These are phyloP conservation scores for Centaurea solstitialis DNA, from an alignment of 129 eudicot species.

Conservation along the genomic window DNA sequence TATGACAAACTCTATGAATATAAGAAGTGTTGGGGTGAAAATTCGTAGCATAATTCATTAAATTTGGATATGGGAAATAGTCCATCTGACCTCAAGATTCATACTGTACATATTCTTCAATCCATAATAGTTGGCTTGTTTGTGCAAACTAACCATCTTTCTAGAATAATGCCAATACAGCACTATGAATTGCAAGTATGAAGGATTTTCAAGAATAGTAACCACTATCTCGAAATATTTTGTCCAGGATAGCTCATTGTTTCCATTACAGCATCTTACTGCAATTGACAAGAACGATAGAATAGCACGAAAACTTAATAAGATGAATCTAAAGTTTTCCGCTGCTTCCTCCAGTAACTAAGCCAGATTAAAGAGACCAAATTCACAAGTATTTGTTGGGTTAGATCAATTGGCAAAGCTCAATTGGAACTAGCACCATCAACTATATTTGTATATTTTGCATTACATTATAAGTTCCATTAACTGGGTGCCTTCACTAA, in stretches of 20 bases:
- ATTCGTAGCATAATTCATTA: neutral
- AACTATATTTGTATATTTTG: neutral
- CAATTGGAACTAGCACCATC: neutral
- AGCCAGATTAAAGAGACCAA: neutral
- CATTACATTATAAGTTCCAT: neutral
- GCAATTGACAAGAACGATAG: neutral
- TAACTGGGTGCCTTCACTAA: neutral
- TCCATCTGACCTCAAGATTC: conserved; percentile 13
- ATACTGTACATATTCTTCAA: neutral
- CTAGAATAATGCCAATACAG: neutral
- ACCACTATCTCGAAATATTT: neutral
- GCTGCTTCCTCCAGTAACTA: neutral
- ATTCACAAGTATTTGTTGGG: neutral
- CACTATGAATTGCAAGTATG: neutral
- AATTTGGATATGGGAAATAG: neutral
- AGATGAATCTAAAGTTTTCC: neutral
- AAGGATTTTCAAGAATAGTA: neutral
- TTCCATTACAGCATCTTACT: neutral
- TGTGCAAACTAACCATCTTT: neutral
- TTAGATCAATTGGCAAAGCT: neutral
- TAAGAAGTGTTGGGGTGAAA: neutral
- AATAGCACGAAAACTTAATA: neutral
- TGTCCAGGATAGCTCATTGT: neutral
- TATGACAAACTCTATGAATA: neutral
- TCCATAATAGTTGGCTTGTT: neutral